Conservation (phyloP, 139 green algal genomes). For the Pedinophyceae sp. region DNA sequence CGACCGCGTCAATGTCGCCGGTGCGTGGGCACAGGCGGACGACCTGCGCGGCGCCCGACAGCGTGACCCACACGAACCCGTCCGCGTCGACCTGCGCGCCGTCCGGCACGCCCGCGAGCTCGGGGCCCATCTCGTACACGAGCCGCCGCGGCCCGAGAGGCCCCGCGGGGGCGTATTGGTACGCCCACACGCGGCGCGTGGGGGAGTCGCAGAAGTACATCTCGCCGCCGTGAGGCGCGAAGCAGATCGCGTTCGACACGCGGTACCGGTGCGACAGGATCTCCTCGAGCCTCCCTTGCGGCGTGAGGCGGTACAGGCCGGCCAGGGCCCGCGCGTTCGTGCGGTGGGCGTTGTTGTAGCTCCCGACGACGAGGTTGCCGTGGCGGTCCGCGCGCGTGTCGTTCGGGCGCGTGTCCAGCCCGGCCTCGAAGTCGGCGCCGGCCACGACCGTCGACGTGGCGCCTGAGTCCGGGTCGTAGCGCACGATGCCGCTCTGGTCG, state of each 20-base stretch:
- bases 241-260: constrained; percentile 9
- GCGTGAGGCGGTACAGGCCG: constrained; percentile 2
- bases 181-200: constrained; percentile 1
- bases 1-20: background rate
- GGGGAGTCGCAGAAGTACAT: constrained; percentile 16
- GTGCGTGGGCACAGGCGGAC: background rate
- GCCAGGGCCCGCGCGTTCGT: constrained; percentile 2
- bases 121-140: constrained; percentile 2
- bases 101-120: constrained; percentile 2
- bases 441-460: background rate
- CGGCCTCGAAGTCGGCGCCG: background rate
- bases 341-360: constrained; percentile 13
- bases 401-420: constrained; percentile 9
- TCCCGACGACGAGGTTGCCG: constrained; percentile 7
- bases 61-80: constrained; percentile 6
- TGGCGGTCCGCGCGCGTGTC: constrained; percentile 6
- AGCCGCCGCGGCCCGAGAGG: background rate
- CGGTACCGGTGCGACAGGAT: too few relatives aligned
- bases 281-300: constrained; percentile 1
- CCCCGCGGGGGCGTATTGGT: constrained; percentile 3
- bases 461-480: background rate
- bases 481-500: background rate
- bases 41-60: constrained; percentile 3
- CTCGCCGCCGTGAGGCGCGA: constrained; percentile 1
- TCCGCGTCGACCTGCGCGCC: constrained; percentile 4